These are phyloP conservation scores for Wickerhamomyces pijperi DNA, from an alignment of 805 yeast species.

Conservation along the genomic window DNA sequence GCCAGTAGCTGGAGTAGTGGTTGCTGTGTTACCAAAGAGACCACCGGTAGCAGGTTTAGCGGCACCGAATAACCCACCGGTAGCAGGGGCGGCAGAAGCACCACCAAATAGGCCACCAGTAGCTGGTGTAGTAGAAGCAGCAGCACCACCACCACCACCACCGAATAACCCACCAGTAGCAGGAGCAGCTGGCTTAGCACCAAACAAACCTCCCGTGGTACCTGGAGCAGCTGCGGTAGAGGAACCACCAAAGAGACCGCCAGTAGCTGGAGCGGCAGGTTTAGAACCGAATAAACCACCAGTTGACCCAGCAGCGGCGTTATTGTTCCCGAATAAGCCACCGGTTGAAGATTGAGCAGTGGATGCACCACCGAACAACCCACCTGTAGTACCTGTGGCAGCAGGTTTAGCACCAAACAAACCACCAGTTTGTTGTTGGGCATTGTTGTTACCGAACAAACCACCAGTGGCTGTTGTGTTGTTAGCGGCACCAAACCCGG, in stretches of 20 bases:
- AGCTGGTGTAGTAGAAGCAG: conserved; percentile 4
- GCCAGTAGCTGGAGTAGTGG: conserved; percentile 7
- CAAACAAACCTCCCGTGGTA: conserved; percentile 5
- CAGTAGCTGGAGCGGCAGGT: conserved; percentile 5
- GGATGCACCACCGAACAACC: conserved; percentile 2
- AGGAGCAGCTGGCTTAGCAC: conserved; percentile 5
- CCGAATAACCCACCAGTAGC: conserved; percentile 22
- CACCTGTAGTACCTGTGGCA: conserved; percentile 7
- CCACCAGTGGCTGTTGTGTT: conserved; percentile 16
- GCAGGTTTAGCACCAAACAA: conserved; percentile 6
- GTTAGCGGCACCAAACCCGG: conserved; percentile 1
- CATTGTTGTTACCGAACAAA: conserved; percentile 29
- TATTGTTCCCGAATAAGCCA: too few species aligned
- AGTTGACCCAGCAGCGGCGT: conserved; percentile 5
- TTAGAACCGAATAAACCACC: conserved; percentile 30
- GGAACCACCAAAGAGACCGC: conserved; percentile 3
- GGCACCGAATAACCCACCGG: conserved; percentile 18
- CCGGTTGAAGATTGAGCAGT: too few species aligned
- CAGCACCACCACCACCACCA: conserved; percentile 20
- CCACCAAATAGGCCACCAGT: conserved; percentile 23
- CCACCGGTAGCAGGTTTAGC: conserved; percentile 6
- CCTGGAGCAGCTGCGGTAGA: conserved; percentile 10
- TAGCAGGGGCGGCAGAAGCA: conserved; percentile 9
- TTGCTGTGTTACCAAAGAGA: conserved; percentile 16
- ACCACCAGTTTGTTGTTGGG: conserved; percentile 4